A percentile compares a stretch with the other conserved stretches of the same genome.
Conservation (phyloP, 2,329 filamentous ascomycete species). For the Bipolaris bicolor region DNA sequence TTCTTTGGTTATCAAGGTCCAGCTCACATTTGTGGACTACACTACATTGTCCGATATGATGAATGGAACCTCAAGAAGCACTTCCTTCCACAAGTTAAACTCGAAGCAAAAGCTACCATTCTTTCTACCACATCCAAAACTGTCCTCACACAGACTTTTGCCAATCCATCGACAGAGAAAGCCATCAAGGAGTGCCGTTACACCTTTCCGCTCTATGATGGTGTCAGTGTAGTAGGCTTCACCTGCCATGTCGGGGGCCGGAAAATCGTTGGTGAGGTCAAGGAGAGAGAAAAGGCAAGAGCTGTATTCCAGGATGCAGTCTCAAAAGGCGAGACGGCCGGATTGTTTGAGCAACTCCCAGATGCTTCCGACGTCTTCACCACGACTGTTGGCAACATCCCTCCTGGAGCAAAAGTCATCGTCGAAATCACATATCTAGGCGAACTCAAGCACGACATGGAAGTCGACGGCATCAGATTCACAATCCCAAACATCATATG, state of each 20-base stretch:
- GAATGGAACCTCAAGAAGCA: slow-evolving; percentile 16
- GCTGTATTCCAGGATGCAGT: slow-evolving; percentile 66
- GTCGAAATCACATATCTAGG: slow-evolving; percentile 71
- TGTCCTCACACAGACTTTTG: slow-evolving; percentile 64
- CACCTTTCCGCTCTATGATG: slow-evolving; percentile 74
- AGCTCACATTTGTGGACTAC: slow-evolving; percentile 36
- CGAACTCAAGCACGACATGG: slow-evolving; percentile 74
- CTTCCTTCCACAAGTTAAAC: slow-evolving; percentile 64
- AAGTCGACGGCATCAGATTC: slow-evolving; percentile 70
- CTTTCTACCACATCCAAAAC: slow-evolving; percentile 61
- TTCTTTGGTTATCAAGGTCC: background rate
- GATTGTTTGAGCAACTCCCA: slow-evolving; percentile 67
- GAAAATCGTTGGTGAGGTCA: slow-evolving; percentile 68
- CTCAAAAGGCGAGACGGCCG: slow-evolving; percentile 65
- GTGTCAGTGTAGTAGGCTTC: slow-evolving; percentile 72
- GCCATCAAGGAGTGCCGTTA: slow-evolving; percentile 65
- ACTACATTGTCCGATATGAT: slow-evolving; percentile 29
- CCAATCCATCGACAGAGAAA: slow-evolving; percentile 59
- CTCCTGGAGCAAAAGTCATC: slow-evolving; percentile 60
- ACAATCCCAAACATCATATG: slow-evolving; percentile 72
- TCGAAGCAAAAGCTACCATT: slow-evolving; percentile 67
- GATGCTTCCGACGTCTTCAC: slow-evolving; percentile 70
- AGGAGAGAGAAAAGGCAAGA: slow-evolving; percentile 68
- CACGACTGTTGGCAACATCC: slow-evolving; percentile 71
- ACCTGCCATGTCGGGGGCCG: slow-evolving; percentile 67